Evolutionary conservation across 345 rosid genomes (phyloP), one percentile per base, ranked within the genome.

Genomic region (Euphorbia pulcherrima): DNA sequence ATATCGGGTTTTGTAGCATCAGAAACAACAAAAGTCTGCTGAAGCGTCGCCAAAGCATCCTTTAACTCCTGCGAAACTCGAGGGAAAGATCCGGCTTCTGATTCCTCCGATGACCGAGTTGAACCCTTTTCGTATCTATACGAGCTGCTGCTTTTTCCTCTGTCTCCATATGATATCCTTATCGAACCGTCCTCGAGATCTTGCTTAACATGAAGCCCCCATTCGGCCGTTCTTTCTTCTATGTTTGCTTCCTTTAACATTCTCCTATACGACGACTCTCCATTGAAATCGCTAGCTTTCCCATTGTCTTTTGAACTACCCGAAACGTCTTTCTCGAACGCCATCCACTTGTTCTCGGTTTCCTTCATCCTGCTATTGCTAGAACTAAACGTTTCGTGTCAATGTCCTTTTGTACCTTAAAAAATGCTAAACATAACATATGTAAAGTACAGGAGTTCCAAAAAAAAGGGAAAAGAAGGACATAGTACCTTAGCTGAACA

Each of bases 1-100:
- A 90, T 87, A 58, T 91, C 88, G 20, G 92, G 92, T 80, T 83
- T 89, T 54, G 92, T 86, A 8, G 96, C 92, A 68, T 94, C 99
- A 30, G 97, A 91, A 63, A 91, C 99, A 33, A 89, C 96, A 79
- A 94, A 94, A 14, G 99, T 91, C 80, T 91, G 99, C 79, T 90
- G 97, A 73, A 94, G 84, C 1, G 89, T 86, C 18, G 95, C 77
- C 60, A 94, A 77, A 74, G 99, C 99, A 8, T 73, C 87, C 85
- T 89, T 94, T 70, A 91, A 76, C 85, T 91, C 99, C 71, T 88
- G 88, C 0, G 97, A 90, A 40, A 85, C 95, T 63, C 96, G 83
- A 8, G 96, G 99, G 51, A 89, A 68, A 23, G 65, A 65, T 63
- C 84, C 84, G 13, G 65, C 65, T 23, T 84, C 87, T 8, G 59